Evolutionary conservation across 345 rosid genomes (phyloP), one percentile per base, ranked within the genome.

Genomic region (Luvunga scandens): DNA sequence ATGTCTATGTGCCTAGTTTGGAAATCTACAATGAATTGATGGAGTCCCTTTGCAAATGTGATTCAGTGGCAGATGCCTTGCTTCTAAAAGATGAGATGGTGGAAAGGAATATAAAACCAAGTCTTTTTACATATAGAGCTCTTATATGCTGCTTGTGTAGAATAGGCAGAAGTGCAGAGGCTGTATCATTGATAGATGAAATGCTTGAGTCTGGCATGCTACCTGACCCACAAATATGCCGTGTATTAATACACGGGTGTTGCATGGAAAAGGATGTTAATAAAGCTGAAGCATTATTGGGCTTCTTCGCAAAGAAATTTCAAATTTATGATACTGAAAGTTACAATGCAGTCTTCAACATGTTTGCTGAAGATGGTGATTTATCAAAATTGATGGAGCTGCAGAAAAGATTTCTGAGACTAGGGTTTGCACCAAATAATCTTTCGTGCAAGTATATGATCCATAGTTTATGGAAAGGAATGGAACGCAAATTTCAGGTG

Each of bases 351-450:
- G 83, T 93, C 66, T 83, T 89, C 18, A 83, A 85, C 71, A 65
- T 69, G 9, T 13, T 78, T n/a, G 79, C 77, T 65, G 92, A 87
- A 76, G 86, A 60, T 27, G 94, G 88, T 67, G 83, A 88, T 83
- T 81, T 80, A 78, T 73, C 79, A 42, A 67, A 72, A 80, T 81
- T 88, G 67, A 86, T 88, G 84, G 89, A 83, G 79, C 80, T 92
- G 81, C 98, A 93, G 60, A 85, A 90, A 14, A 86, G 91, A 73
- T 80, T 90, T 87, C 69, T 87, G 89, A 91, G 83, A 83, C 36
- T 91, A 53, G 98, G 98, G 42, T 90, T 87, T 85, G 85, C 84
- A 69, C 96, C 96, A 27, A 88, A 89, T 79, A 81, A 82, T 27
- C 75, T 81, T 34, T 85, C 89, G 62, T 86, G 86, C 89, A 90